These are phyloP conservation scores for Wallacemonas sp. DNA, from an alignment of 208 protist species.

Conservation along the genomic window DNA sequence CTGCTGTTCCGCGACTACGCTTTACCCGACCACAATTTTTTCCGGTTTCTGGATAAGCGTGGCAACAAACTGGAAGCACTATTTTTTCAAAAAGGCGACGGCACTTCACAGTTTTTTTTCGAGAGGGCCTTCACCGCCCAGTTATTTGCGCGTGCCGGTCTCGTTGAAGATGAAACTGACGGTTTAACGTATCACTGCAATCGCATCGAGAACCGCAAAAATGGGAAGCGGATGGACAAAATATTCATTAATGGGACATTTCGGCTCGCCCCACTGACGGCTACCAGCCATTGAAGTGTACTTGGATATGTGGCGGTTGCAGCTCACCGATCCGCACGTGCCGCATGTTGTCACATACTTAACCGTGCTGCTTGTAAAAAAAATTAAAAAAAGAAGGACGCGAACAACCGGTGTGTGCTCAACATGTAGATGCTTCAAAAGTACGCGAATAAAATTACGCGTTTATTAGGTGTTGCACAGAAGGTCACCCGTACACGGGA, in stretches of 20 bases:
- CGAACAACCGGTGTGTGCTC: too few species aligned
- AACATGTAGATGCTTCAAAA: too few species aligned
- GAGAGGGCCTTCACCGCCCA: slow-evolving; percentile 44
- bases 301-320: too few species aligned
- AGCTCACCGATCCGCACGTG: too few species aligned
- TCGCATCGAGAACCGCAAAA: slow-evolving; percentile 82
- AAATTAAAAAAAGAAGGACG: too few species aligned
- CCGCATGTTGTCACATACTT: too few species aligned
- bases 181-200: slow-evolving; percentile 77
- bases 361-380: too few species aligned
- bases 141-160: slow-evolving; percentile 47
- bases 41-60: slow-evolving; percentile 64
- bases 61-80: slow-evolving; percentile 26
- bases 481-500: too few species aligned
- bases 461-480: too few species aligned
- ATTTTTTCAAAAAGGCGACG: slow-evolving; percentile 71
- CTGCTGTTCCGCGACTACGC: slow-evolving; percentile 82
- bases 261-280: too few species aligned
- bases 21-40: slow-evolving; percentile 78
- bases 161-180: slow-evolving; percentile 40
- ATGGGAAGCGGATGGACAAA: slow-evolving; percentile 83
- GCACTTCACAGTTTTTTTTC: slow-evolving; percentile 80
- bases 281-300: too few species aligned
- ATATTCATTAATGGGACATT: slow-evolving; percentile 87
- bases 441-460: too few species aligned